A percentile compares a stretch with the other conserved stretches of the same genome.
Evolutionary conservation across 192 early-diverging fungal genomes (phyloP).

Genomic region (Entomortierella parvispora): DNA sequence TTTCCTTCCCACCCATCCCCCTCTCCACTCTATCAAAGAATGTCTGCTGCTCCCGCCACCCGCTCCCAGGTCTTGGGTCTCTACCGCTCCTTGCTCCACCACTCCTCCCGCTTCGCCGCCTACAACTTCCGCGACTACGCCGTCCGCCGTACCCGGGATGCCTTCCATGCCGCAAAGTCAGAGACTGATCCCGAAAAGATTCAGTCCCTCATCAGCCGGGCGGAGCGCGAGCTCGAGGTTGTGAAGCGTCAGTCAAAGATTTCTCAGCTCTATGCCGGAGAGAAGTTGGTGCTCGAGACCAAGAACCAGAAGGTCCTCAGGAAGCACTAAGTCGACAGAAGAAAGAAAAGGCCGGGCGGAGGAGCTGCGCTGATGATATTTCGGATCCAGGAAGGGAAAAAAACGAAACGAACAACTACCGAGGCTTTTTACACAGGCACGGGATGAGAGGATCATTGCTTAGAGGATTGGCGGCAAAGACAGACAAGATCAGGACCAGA

Average conservation of each 20-base stretch:
- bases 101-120: constrained; percentile 75
- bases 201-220: constrained; percentile 64
- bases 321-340: constrained; percentile 11
- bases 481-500: too few relatives aligned
- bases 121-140: constrained; percentile 95
- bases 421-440: too few relatives aligned
- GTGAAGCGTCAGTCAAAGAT: constrained; percentile 81
- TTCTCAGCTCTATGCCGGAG: constrained; percentile 76
- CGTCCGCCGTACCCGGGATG: constrained; percentile 80
- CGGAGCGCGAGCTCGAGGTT: constrained; percentile 73
- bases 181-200: constrained; percentile 68
- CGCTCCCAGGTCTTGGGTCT: constrained; percentile 74
- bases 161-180: constrained; percentile 71
- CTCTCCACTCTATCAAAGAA: neutral
- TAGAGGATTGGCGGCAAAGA: too few relatives aligned
- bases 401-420: too few relatives aligned
- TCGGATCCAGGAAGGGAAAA: too few relatives aligned
- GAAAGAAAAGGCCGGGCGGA: too few relatives aligned
- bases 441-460: too few relatives aligned
- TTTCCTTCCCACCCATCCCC: neutral
- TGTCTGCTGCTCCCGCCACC: constrained; percentile 36
- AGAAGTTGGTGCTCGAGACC: constrained; percentile 77
- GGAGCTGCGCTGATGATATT: too few relatives aligned
- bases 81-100: constrained; percentile 80
- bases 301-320: constrained; percentile 29